Evolutionary conservation across 495 filamentous ascomycete species (phyloP), one percentile per base, ranked within the genome.

Genomic region (Pseudoneurospora amorphoporcata): DNA sequence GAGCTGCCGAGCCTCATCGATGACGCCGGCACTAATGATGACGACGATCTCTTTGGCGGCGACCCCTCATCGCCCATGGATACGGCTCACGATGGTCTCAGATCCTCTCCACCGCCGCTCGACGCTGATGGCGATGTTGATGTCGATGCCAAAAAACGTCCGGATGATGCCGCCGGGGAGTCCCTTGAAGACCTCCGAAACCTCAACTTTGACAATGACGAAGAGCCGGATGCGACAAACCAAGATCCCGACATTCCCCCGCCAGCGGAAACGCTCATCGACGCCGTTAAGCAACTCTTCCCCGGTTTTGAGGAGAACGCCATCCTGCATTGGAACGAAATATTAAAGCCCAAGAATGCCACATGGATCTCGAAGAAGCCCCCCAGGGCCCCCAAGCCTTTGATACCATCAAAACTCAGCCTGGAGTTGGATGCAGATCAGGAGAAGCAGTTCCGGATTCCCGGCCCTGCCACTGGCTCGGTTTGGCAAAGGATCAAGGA

Each of bases 371-470:
- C 88, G 39, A 92, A 93, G 79, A 85, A 87, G 53, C 92, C 92
- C 3, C 39, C 84, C 1, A 95, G 93, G 79, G 85, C 88, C 12
- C 94, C 96, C 23, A 97, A 92, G 77, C 86, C 91, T 2, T 84
- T 97, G 19, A 84, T 93, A 16, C 93, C 94, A 0, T 94, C 91
- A 14, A 99, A 98, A 80, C 85, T 97, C 68, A 92, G 89, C 72
- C 82, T 98, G 7, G 95, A 98, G 72, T 81, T 98, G 12, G 89
- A 90, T 4, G 85, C 86, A 68, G 95, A 98, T 76, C 90, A 95
- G 75, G 90, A 94, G 74, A 90, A 91, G 73, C 81, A 85, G 10
- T 99, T 99, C 79, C 89, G 86, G 45, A 87, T 94, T 2, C 85
- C 87, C 4, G 88, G 87, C 2, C 84, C 87, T 29, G 81, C 84